Conservation (phyloP, 2,329 filamentous ascomycete genomes). For the Alternaria sp. region DNA sequence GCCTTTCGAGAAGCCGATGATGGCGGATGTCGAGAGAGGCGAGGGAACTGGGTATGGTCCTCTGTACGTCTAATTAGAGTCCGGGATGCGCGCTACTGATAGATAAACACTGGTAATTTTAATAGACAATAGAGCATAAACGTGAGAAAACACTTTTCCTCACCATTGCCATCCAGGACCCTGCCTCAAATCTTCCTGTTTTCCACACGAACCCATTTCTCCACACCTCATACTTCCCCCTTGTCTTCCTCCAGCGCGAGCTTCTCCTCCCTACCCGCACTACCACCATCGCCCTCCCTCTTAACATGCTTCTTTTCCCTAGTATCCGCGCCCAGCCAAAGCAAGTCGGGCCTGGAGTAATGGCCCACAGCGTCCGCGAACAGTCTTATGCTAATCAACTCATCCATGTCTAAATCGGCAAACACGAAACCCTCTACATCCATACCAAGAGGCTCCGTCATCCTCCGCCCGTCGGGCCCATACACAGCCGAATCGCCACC, state of each 20-base stretch:
- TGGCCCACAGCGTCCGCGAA: constrained; percentile 60
- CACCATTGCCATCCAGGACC: background rate
- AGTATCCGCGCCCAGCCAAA: constrained; percentile 59
- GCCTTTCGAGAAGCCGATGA: background rate
- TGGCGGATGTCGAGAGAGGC: constrained; percentile 11
- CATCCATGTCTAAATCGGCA: background rate
- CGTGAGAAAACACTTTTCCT: background rate
- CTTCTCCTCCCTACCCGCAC: background rate
- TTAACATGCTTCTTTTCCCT: constrained; percentile 41
- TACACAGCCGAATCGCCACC: constrained; percentile 60
- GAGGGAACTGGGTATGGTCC: constrained; percentile 13
- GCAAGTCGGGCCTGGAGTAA: constrained; percentile 61
- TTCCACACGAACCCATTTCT: background rate
- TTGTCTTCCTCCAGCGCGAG: background rate
- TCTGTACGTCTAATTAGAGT: background rate
- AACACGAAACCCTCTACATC: background rate
- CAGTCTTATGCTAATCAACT: background rate
- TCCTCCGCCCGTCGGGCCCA: constrained; percentile 59
- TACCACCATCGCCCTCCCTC: constrained; percentile 8
- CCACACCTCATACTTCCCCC: background rate
- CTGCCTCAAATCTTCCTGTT: background rate
- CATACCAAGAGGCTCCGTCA: background rate
- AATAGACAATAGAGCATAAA: background rate
- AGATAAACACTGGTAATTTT: background rate
- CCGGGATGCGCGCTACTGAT: background rate